phyloP scores from a whole-genome alignment of 768 basidiomycete genomes.

The Leucosporidium creatinivorum region DNA sequence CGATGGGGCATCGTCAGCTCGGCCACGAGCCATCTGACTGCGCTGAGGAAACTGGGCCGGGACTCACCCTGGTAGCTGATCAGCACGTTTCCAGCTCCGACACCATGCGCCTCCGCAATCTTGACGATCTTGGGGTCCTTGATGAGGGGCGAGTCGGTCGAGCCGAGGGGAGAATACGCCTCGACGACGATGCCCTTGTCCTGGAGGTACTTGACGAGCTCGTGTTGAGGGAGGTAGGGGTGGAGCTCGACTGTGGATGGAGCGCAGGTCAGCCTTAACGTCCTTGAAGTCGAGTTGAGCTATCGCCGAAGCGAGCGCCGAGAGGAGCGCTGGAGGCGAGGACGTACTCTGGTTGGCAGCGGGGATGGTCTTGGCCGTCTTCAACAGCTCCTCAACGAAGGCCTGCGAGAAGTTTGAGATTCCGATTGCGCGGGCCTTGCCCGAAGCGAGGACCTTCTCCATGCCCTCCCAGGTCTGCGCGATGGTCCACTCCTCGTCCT shows the following conservation, averaged over 20 bases:
- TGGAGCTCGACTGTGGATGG: constrained; percentile 50
- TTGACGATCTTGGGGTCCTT: constrained; percentile 54
- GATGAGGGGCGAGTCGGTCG: constrained; percentile 45
- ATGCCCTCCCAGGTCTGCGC: constrained; percentile 58
- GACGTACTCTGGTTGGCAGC: constrained; percentile 64
- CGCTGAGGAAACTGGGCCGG: too few relatives aligned
- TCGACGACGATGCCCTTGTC: constrained; percentile 57
- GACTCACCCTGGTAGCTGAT: constrained; percentile 64
- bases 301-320: constrained; percentile 41
- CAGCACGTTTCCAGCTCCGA: constrained; percentile 59
- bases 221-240: constrained; percentile 60
- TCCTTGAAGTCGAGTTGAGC: too few relatives aligned
- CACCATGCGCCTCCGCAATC: constrained; percentile 58
- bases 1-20: too few relatives aligned
- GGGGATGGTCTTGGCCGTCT: constrained; percentile 49
- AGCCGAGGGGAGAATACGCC: constrained; percentile 69
- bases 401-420: constrained; percentile 51
- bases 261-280: constrained; percentile 15
- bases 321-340: constrained; percentile 55
- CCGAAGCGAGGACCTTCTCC: constrained; percentile 45
- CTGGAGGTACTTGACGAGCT: constrained; percentile 52
- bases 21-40: too few relatives aligned
- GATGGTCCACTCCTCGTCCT: constrained; percentile 53
- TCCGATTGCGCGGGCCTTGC: constrained; percentile 73
- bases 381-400: constrained; percentile 57